Conservation (phyloP, 2,329 filamentous ascomycete genomes). For the Colletotrichum sp. region DNA sequence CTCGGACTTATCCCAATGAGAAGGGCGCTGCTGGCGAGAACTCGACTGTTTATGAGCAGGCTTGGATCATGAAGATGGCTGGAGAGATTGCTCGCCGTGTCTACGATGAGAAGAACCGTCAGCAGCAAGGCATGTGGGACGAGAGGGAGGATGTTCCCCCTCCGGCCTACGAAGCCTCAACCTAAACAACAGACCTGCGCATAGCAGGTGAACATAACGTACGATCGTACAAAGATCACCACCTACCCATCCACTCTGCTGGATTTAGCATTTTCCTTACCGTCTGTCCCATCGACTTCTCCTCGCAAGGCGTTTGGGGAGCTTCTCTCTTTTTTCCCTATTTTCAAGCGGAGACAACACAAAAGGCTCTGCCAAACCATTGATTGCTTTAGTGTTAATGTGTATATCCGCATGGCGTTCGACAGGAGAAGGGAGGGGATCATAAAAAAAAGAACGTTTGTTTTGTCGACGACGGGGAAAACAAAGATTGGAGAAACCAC, state of each 20-base stretch:
- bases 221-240: not conserved
- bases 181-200: constrained; percentile 33
- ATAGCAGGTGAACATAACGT: constrained; percentile 18
- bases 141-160: constrained; percentile 64
- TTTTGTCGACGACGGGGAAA: not conserved
- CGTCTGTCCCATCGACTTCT: constrained; percentile 16
- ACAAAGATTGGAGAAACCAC: constrained; percentile 10
- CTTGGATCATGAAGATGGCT: constrained; percentile 93
- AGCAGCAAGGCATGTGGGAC: constrained; percentile 54
- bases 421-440: not conserved
- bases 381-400: constrained; percentile 18
- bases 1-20: constrained; percentile 28
- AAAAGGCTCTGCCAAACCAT: not conserved
- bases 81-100: constrained; percentile 88
- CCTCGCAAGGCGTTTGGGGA: constrained; percentile 20
- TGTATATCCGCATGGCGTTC: constrained; percentile 23
- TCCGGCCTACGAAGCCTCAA: constrained; percentile 64
- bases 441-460: constrained; percentile 16
- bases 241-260: not conserved
- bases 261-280: constrained; percentile 9
- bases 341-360: not conserved
- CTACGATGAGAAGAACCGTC: constrained; percentile 79
- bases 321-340: not conserved
- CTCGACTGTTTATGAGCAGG: constrained; percentile 71
- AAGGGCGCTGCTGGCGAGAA: constrained; percentile 48